phyloP scores from a whole-genome alignment of 352 stramenopile genomes.

The Globisporangium nunn region DNA sequence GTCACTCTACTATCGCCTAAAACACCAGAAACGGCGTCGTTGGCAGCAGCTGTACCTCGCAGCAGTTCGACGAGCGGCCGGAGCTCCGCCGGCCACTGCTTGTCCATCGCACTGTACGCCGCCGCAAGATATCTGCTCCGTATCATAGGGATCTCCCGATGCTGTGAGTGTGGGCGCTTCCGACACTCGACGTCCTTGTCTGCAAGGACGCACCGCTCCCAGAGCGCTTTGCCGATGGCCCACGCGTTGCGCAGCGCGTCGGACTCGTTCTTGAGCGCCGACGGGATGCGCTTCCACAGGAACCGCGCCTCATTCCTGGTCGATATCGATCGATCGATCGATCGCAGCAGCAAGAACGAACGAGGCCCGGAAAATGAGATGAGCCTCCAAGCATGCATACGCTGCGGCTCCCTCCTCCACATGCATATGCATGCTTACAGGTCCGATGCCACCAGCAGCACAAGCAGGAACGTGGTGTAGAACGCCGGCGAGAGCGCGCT shows the following conservation, averaged over 20 bases:
- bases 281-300: constrained; percentile 61
- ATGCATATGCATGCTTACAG: constrained; percentile 24
- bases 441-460: constrained; percentile 42
- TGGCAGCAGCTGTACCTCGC: constrained; percentile 18
- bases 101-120: constrained; percentile 49
- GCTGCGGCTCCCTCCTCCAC: not conserved
- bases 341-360: not conserved
- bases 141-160: not conserved
- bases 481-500: constrained; percentile 38
- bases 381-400: not conserved
- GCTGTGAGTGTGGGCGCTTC: too few relatives aligned
- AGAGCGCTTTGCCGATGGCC: constrained; percentile 62
- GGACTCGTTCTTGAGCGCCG: constrained; percentile 30
- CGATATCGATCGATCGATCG: too few relatives aligned
- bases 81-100: constrained; percentile 34
- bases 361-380: not conserved
- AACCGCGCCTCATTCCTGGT: constrained; percentile 59
- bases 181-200: too few relatives aligned
- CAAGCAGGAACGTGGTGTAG: constrained; percentile 48
- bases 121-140: constrained; percentile 32
- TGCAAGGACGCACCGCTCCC: constrained; percentile 31
- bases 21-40: too few relatives aligned
- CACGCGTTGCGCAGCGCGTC: constrained; percentile 39
- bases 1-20: not conserved
- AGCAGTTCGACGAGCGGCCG: constrained; percentile 34